Conservation (phyloP, 148 eudicot genomes). For the Fagopyrum tataricum region DNA sequence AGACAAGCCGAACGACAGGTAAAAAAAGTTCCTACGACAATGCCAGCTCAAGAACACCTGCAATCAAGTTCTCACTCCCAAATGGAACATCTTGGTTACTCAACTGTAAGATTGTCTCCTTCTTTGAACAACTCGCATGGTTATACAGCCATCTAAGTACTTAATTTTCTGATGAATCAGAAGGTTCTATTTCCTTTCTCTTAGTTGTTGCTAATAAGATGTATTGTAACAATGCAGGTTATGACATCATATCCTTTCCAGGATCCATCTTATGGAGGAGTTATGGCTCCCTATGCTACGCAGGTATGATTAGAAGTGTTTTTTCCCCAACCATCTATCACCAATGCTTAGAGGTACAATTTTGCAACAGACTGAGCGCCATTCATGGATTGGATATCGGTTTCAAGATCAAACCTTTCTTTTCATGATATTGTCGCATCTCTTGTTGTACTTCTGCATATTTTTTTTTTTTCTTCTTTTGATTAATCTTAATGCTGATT, state of each 20-base stretch:
- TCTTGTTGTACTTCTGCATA: neutral
- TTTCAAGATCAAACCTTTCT: neutral
- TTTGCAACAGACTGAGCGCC: neutral
- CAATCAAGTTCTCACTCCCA: conserved; percentile 32
- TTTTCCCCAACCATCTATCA: neutral
- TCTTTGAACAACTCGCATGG: neutral
- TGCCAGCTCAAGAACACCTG: conserved; percentile 23
- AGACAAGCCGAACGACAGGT: conserved; percentile 37
- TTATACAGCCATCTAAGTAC: neutral
- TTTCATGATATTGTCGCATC: neutral
- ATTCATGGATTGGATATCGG: neutral
- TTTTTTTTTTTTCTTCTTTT: neutral
- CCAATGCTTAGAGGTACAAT: conserved; percentile 3
- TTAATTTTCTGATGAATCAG: neutral
- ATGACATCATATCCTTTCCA: conserved; percentile 55
- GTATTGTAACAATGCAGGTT: conserved; percentile 25
- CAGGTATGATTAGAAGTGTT: conserved; percentile 30
- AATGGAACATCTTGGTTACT: conserved; percentile 63
- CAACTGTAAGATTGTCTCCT: conserved; percentile 41
- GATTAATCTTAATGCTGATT: neutral
- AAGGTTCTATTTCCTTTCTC: neutral
- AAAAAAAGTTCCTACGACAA: conserved; percentile 27
- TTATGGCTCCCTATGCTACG: conserved; percentile 48
- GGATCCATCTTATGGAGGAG: conserved; percentile 55
- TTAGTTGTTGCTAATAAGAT: neutral